Conservation (phyloP, 129 eudicot genomes). For the Lonicera japonica region DNA sequence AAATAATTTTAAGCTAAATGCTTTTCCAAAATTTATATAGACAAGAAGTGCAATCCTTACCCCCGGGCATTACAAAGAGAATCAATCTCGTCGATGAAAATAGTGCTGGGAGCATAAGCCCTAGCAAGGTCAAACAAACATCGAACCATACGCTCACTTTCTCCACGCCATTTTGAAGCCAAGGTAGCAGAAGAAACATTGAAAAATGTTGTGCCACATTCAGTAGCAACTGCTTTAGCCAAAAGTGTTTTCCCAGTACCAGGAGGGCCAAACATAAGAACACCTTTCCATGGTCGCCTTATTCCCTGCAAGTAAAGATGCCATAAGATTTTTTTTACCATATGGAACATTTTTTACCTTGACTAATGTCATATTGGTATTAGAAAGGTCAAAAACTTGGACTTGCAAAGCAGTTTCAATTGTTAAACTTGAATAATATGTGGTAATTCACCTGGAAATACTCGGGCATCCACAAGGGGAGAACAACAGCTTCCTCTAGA, state of each 20-base stretch:
- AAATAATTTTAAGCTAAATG: too few species aligned
- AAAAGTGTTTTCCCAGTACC: constrained; percentile 97
- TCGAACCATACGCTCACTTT: constrained; percentile 99
- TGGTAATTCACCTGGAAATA: constrained; percentile 73
- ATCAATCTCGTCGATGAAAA: constrained; percentile 94
- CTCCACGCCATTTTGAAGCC: constrained; percentile 99
- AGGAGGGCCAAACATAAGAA: constrained; percentile 99
- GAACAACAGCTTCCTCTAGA: constrained; percentile 93
- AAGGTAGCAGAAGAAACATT: constrained; percentile 95
- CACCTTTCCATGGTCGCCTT: constrained; percentile 99
- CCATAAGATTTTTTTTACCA: too few species aligned
- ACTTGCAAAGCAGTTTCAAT: neutral
- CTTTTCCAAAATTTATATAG: too few species aligned
- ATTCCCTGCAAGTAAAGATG: constrained; percentile 61
- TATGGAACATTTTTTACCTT: too few species aligned
- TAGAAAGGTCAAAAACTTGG: neutral
- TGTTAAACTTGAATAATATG: constrained; percentile 1
- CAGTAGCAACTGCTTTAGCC: constrained; percentile 99
- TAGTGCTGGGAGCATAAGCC: constrained; percentile 96
- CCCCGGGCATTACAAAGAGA: constrained; percentile 97
- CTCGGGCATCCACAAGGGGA: constrained; percentile 99
- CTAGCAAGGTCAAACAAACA: constrained; percentile 96
- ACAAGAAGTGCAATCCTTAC: constrained; percentile 29
- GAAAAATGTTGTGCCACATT: constrained; percentile 97
- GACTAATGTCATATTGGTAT: neutral